A percentile compares a stretch with the other conserved stretches of the same genome.
Conservation (phyloP, 768 basidiomycete species). For the Nidula microcarpa region DNA sequence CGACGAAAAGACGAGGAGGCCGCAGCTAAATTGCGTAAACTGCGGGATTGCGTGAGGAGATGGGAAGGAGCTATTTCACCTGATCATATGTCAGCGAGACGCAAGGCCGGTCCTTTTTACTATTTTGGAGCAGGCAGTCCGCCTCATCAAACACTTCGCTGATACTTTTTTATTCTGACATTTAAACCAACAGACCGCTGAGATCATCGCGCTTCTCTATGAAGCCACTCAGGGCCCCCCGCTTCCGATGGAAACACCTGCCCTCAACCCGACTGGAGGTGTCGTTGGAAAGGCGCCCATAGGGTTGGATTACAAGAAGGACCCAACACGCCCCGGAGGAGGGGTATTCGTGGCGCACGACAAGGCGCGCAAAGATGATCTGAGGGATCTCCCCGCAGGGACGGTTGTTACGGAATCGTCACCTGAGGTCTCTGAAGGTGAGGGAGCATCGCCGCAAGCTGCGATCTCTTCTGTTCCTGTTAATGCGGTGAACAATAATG, state of each 20-base stretch:
- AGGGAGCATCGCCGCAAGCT: slow-evolving; percentile 25
- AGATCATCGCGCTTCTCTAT: slow-evolving; percentile 88
- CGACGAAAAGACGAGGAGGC: slow-evolving; percentile 76
- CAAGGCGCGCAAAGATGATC: slow-evolving; percentile 37
- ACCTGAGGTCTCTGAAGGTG: slow-evolving; percentile 50
- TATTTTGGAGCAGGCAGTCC: slow-evolving; percentile 4
- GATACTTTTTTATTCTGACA: slow-evolving; percentile 3
- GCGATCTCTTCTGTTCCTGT: slow-evolving; percentile 14
- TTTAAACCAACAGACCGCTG: slow-evolving; percentile 63
- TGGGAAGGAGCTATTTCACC: slow-evolving; percentile 88
- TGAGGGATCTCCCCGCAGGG: slow-evolving; percentile 54
- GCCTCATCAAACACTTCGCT: slow-evolving; percentile 4
- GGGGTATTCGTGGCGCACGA: slow-evolving; percentile 77
- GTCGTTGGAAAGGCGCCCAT: slow-evolving; percentile 53
- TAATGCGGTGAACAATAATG: slow-evolving; percentile 23
- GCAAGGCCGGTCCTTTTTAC: slow-evolving; percentile 59
- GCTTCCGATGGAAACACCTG: slow-evolving; percentile 50
- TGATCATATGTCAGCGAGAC: slow-evolving; percentile 92
- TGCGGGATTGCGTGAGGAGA: slow-evolving; percentile 79
- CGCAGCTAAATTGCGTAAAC: slow-evolving; percentile 66
- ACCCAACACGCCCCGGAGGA: slow-evolving; percentile 78
- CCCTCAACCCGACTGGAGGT: slow-evolving; percentile 78
- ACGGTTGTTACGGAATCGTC: slow-evolving; percentile 47
- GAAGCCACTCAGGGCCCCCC: slow-evolving; percentile 85
- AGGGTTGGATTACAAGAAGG: slow-evolving; percentile 70